Percentiles rank a stretch among this genome's conserved stretches.
These are phyloP conservation scores for Nicotiana knightiana DNA, from an alignment of 257 asterid species.

Conservation along the genomic window DNA sequence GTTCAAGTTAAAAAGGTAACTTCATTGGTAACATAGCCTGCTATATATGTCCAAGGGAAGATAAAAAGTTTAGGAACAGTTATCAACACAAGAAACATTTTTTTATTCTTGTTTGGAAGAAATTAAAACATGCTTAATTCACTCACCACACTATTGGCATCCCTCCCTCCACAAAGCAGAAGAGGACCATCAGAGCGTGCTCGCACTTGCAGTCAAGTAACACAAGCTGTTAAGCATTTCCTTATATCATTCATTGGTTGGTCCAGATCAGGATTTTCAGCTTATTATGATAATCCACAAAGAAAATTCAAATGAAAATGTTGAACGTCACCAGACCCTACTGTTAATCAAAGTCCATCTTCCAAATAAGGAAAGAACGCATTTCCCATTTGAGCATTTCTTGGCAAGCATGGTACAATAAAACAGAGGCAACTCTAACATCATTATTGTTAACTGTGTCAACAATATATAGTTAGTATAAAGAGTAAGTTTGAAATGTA, in stretches of 20 bases:
- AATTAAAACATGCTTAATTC: neutral
- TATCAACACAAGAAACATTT: neutral
- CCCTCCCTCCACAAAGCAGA: constrained; percentile 99
- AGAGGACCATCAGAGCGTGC: constrained; percentile 99
- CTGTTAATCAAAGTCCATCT: neutral
- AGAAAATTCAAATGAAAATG: constrained; percentile 1
- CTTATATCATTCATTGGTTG: neutral
- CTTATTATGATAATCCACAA: neutral
- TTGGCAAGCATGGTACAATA: neutral
- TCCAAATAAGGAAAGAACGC: neutral
- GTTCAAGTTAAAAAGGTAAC: neutral
- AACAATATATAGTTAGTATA: neutral
- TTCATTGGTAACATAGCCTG: neutral
- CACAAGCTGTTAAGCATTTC: constrained; percentile 12
- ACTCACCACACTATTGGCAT: constrained; percentile 96
- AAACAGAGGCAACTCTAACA: neutral
- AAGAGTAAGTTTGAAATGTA: neutral
- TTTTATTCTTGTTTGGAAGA: neutral
- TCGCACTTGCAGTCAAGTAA: constrained; percentile 64
- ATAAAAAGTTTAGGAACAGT: neutral
- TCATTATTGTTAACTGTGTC: neutral
- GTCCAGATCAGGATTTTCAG: neutral
- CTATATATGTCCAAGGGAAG: neutral
- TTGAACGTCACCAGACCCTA: neutral
- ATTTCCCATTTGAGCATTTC: neutral